Conservation (phyloP, 2,329 filamentous ascomycete species). For the Venturia asperata region DNA sequence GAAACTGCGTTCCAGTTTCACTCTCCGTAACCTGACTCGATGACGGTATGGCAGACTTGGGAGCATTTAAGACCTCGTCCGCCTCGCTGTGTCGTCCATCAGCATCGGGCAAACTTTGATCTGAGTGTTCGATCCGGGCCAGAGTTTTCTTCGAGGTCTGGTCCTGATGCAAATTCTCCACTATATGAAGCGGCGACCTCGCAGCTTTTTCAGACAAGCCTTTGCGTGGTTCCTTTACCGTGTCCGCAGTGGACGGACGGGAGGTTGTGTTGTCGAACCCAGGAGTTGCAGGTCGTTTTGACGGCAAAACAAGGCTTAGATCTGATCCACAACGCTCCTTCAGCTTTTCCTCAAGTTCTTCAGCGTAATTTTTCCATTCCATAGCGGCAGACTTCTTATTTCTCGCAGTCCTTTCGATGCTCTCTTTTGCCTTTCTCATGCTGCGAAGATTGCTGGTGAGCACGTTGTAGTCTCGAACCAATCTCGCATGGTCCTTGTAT, state of each 20-base stretch:
- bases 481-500: slow-evolving; percentile 1
- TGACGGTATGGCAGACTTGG: slow-evolving; percentile 20
- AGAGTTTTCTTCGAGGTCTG: background rate
- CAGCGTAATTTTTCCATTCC: slow-evolving; percentile 11
- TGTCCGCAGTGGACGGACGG: slow-evolving; percentile 9
- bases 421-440: background rate
- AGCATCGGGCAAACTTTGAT: slow-evolving; percentile 4
- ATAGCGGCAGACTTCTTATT: background rate
- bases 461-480: slow-evolving; percentile 6
- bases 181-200: background rate
- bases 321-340: background rate
- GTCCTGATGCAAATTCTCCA: background rate
- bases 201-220: background rate
- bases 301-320: background rate
- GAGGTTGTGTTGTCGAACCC: background rate
- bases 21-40: slow-evolving; percentile 42
- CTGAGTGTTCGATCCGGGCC: background rate
- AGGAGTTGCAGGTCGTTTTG: slow-evolving; percentile 1
- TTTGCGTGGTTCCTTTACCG: background rate
- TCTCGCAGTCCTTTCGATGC: background rate
- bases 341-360: background rate
- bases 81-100: slow-evolving; percentile 4
- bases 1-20: slow-evolving; percentile 26
- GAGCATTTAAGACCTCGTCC: background rate
- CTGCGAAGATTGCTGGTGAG: background rate